Conservation (phyloP, 2,329 filamentous ascomycete species). For the Aspergillus fumigatiaffinis region DNA sequence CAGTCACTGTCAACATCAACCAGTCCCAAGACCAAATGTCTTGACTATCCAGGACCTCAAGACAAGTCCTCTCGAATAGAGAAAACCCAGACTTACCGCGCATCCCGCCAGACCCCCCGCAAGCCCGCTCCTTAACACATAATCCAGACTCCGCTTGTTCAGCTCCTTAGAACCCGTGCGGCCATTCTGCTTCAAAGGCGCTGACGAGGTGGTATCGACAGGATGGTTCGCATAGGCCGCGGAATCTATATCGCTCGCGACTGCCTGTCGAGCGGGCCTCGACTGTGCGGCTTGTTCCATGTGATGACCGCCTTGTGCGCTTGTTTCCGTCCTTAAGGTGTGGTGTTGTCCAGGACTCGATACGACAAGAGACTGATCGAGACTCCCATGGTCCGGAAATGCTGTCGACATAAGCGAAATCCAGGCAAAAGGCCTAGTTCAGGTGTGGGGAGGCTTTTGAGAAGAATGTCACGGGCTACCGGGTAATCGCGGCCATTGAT, state of each 20-base stretch:
- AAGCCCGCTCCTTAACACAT: constrained; percentile 75
- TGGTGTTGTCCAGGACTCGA: constrained; percentile 7
- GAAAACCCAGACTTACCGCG: constrained; percentile 59
- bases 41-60: background rate
- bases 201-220: constrained; percentile 12
- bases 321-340: constrained; percentile 12
- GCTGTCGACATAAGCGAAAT: constrained; percentile 22
- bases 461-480: constrained; percentile 26
- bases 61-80: background rate
- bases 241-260: constrained; percentile 15
- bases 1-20: constrained; percentile 3
- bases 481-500: constrained; percentile 23
- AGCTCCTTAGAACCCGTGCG: constrained; percentile 38
- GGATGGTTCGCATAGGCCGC: constrained; percentile 11
- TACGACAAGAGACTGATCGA: constrained; percentile 12
- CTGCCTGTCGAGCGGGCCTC: constrained; percentile 16
- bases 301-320: constrained; percentile 17
- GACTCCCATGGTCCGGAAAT: constrained; percentile 27
- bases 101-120: constrained; percentile 90
- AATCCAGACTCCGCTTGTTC: constrained; percentile 73
- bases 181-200: constrained; percentile 10
- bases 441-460: constrained; percentile 11
- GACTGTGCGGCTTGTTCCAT: constrained; percentile 32
- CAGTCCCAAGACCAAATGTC: background rate
- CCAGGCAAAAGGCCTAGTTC: constrained; percentile 7